Evolutionary conservation across 495 filamentous ascomycete genomes (phyloP).

Genomic region (Hypomontagnella submonticulosa): DNA sequence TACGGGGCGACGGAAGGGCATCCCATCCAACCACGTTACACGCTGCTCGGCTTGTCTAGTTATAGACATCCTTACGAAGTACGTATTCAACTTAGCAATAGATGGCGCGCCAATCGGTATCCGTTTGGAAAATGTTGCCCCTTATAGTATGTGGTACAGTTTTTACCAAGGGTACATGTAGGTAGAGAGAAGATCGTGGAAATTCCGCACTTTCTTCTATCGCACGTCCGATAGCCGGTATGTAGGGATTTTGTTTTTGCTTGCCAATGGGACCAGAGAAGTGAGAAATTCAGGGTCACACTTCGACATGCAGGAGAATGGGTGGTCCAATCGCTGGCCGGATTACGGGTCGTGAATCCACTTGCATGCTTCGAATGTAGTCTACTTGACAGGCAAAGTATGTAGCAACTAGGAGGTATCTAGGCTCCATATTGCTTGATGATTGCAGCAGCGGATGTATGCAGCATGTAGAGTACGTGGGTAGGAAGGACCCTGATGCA

Average conservation of each 20-base stretch:
- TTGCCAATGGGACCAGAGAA: slow-evolving; percentile 21
- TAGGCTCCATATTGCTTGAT: slow-evolving; percentile 24
- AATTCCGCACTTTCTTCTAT: slow-evolving; percentile 36
- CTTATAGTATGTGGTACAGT: slow-evolving; percentile 13
- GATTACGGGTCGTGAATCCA: slow-evolving; percentile 20
- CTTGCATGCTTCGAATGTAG: slow-evolving; percentile 18
- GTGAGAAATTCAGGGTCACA: slow-evolving; percentile 30
- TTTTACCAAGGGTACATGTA: slow-evolving; percentile 2
- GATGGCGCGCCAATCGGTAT: slow-evolving; percentile 20
- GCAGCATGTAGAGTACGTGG: slow-evolving; percentile 27
- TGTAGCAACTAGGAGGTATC: slow-evolving; percentile 19
- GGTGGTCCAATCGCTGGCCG: slow-evolving; percentile 16
- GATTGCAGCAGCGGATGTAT: slow-evolving; percentile 31
- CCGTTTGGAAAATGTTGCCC: slow-evolving; percentile 26
- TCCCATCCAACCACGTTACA: slow-evolving; percentile 29
- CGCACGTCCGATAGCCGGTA: slow-evolving; percentile 37
- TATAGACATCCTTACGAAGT: slow-evolving; percentile 1
- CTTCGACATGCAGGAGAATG: slow-evolving; percentile 23
- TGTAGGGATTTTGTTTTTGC: slow-evolving; percentile 19
- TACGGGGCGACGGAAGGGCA: slow-evolving; percentile 30
- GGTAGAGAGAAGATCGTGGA: slow-evolving; percentile 33
- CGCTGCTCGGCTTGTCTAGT: slow-evolving; percentile 20
- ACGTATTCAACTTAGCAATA: slow-evolving; percentile 12
- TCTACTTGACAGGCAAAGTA: slow-evolving; percentile 18
- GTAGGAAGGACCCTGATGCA: slow-evolving; percentile 30